Conservation (phyloP, 768 basidiomycete species). For the Termitomyces sp. region DNA sequence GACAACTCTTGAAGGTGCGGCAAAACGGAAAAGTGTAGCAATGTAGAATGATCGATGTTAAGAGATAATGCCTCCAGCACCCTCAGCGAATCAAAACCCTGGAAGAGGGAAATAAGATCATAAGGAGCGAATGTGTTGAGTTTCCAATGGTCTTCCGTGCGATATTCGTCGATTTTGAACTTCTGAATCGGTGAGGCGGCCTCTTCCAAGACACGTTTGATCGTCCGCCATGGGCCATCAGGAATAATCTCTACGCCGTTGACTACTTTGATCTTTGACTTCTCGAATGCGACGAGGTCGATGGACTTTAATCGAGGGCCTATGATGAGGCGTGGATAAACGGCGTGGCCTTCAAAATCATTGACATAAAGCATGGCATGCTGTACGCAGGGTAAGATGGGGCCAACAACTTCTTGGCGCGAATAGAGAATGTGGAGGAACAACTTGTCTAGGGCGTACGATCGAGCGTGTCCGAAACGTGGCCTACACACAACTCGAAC, state of each 20-base stretch:
- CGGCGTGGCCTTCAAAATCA: slow-evolving; percentile 3
- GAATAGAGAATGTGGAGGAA: slow-evolving; percentile 6
- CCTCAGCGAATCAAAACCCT: not conserved
- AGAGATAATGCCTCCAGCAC: slow-evolving; percentile 4
- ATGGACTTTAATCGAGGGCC: slow-evolving; percentile 2
- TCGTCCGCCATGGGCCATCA: slow-evolving; percentile 3
- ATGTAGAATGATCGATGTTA: not conserved
- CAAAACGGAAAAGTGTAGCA: not conserved
- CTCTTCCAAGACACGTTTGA: not conserved
- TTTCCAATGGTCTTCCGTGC: slow-evolving; percentile 2
- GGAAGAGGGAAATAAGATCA: slow-evolving; percentile 1
- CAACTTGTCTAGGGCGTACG: slow-evolving; percentile 2
- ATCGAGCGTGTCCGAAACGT: not conserved
- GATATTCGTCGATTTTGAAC: slow-evolving; percentile 4
- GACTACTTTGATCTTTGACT: slow-evolving; percentile 2
- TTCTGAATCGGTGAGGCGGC: not conserved
- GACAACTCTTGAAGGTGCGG: not conserved
- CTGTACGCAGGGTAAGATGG: slow-evolving; percentile 2
- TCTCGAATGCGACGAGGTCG: not conserved
- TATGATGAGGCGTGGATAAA: slow-evolving; percentile 8
- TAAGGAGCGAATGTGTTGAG: slow-evolving; percentile 4
- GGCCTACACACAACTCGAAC: slow-evolving; percentile 3
- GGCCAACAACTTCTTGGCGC: slow-evolving; percentile 1
- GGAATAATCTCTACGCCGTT: not conserved
- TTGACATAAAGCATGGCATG: slow-evolving; percentile 1